A percentile compares a stretch with the other conserved stretches of the same genome.
Conservation (phyloP, 768 basidiomycete genomes). For the Cyclocybe cylindracea region DNA sequence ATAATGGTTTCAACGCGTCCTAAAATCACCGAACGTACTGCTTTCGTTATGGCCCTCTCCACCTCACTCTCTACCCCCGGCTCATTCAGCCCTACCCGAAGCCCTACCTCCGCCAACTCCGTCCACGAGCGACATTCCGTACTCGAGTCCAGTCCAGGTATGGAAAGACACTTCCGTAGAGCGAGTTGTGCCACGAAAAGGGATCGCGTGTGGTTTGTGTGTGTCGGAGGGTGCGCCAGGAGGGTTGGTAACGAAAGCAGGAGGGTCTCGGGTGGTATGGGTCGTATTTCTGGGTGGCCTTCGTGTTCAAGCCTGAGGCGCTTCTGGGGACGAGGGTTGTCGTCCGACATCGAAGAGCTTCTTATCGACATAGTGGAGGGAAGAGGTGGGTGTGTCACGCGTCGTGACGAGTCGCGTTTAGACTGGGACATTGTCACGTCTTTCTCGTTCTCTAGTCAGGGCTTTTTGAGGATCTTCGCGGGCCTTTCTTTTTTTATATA, state of each 20-base stretch:
- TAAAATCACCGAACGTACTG: slow-evolving; percentile 45
- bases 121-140: slow-evolving; percentile 75
- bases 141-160: slow-evolving; percentile 51
- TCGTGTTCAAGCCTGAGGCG: background rate
- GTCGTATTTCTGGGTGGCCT: slow-evolving; percentile 3
- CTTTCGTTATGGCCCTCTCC: slow-evolving; percentile 69
- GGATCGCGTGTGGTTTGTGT: slow-evolving; percentile 53
- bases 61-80: slow-evolving; percentile 62
- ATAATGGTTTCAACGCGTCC: slow-evolving; percentile 1
- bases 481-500: no score
- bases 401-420: no score
- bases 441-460: no score
- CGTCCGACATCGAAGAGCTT: slow-evolving; percentile 3
- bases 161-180: slow-evolving; percentile 52
- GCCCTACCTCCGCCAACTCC: slow-evolving; percentile 66
- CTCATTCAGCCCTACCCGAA: slow-evolving; percentile 51
- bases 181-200: slow-evolving; percentile 58
- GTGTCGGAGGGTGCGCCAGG: slow-evolving; percentile 65
- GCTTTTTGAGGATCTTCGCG: no score
- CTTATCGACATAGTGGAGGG: no score
- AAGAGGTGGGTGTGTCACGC: no score
- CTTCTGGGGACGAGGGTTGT: slow-evolving; percentile 9
- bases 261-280: slow-evolving; percentile 42
- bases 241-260: slow-evolving; percentile 64
- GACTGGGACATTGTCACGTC: no score